These are phyloP conservation scores for Podosphaera xanthii DNA, from an alignment of 2,329 filamentous ascomycete species.

Conservation along the genomic window DNA sequence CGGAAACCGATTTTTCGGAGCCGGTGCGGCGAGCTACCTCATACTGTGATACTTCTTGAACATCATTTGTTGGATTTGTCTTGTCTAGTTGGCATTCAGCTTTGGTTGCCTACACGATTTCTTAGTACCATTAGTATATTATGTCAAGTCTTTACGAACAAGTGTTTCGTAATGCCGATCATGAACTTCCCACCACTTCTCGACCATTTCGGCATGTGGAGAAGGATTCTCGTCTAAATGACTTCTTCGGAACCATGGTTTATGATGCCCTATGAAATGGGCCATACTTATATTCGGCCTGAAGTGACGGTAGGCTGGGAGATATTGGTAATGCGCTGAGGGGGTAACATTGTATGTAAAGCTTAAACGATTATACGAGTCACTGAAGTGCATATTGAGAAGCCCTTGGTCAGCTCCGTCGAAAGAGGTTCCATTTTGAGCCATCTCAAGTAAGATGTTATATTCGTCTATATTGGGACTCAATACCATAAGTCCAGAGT, in stretches of 20 bases:
- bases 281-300: constrained; percentile 73
- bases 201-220: constrained; percentile 64
- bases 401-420: constrained; percentile 93
- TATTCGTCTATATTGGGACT: constrained; percentile 73
- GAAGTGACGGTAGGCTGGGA: constrained; percentile 85
- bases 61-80: not conserved
- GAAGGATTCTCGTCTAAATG: constrained; percentile 28
- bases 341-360: constrained; percentile 97
- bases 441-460: constrained; percentile 62
- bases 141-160: constrained; percentile 17
- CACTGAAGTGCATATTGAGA: constrained; percentile 79
- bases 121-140: not conserved
- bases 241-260: constrained; percentile 61
- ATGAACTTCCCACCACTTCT: constrained; percentile 85
- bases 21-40: not conserved
- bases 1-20: not conserved
- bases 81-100: not conserved
- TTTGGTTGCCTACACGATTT: not conserved
- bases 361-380: constrained; percentile 65
- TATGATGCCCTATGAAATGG: constrained; percentile 81
- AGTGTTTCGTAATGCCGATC: constrained; percentile 54
- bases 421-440: constrained; percentile 72
- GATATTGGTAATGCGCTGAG: constrained; percentile 89
- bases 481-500: constrained; percentile 89
- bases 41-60: not conserved